phyloP scores from a whole-genome alignment of 495 filamentous ascomycete genomes.

The Hypoxylon trugodes region DNA sequence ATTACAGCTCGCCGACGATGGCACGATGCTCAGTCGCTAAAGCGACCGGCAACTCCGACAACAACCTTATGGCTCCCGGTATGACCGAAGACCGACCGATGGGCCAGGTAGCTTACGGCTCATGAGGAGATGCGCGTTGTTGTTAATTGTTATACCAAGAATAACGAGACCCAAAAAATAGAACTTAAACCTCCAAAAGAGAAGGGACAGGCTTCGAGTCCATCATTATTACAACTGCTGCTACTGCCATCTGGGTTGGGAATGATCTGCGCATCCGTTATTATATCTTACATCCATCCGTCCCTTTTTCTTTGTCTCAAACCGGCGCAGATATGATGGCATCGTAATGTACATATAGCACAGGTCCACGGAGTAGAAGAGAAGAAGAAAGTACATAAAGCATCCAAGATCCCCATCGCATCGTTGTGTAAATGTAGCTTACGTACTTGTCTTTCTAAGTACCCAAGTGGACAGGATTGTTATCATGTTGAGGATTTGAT shows the following conservation, averaged over 20 bases:
- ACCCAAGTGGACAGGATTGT: too few relatives aligned
- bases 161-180: conserved; percentile 19
- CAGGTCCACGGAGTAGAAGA: conserved; percentile 35
- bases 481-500: too few relatives aligned
- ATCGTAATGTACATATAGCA: conserved; percentile 41
- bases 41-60: conserved; percentile 71
- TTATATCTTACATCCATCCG: not conserved
- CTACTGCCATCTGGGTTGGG: conserved; percentile 5
- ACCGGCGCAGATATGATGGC: conserved; percentile 27
- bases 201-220: conserved; percentile 20
- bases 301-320: conserved; percentile 28
- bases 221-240: too few relatives aligned
- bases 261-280: too few relatives aligned
- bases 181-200: conserved; percentile 6
- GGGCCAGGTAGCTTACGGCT: conserved; percentile 61
- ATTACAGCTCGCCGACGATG: conserved; percentile 89
- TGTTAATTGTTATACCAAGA: not conserved
- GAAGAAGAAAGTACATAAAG: conserved; percentile 30
- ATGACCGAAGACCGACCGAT: conserved; percentile 61
- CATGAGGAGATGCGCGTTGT: conserved; percentile 39
- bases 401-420: not conserved
- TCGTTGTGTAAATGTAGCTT: not conserved
- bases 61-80: conserved; percentile 87
- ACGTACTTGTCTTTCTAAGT: too few relatives aligned
- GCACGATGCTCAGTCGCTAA: conserved; percentile 91